Base-by-base conservation (phyloP, 2,329 filamentous ascomycete genomes). In the Diatrype stigma region DNA sequence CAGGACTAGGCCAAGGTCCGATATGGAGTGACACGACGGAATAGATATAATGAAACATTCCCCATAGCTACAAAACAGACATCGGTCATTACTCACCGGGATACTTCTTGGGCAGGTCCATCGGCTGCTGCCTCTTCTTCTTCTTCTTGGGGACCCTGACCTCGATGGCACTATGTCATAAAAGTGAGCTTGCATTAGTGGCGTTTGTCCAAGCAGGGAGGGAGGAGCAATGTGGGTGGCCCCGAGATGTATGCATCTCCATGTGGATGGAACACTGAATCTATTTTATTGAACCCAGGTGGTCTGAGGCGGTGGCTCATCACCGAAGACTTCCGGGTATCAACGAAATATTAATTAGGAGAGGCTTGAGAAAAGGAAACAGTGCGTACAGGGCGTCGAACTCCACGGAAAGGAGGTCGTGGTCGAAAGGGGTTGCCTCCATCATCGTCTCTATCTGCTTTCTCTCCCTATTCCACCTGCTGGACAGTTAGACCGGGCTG, bases 331-430 rank as follows among this genome's bases (percentile, higher is more conserved):
- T n/a, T n/a, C n/a, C n/a, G n/a, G n/a, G n/a, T n/a, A n/a, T n/a
- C n/a, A n/a, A n/a, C n/a, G n/a, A n/a, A n/a, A n/a, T n/a, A n/a
- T n/a, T n/a, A n/a, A n/a, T n/a, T n/a, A n/a, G n/a, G n/a, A n/a
- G n/a, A n/a, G n/a, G n/a, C n/a, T 14, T 16, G 37, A 45, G 5
- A 17, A 14, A 14, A 22, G 6, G 7, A 42, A 11, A 22, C 11
- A 34, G 37, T 21, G 71, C 76, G 58, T 67, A 81, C 78, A 81
- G 66, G 42, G 77, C 77, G 61, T 80, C 78, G 57, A 81, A 81
- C 63, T 81, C 79, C 35, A 78, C 73, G 26, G 70, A 56, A 38
- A 79, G 68, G 52, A 79, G 60, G 53, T 74, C 66, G 56, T 73
- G 67, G 49, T 73, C 66, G 48, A 70, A 55, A 47, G 60, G 44